Evolutionary conservation across 78 protist species (phyloP).

Genomic region (Chrysochromulina tobinii): DNA sequence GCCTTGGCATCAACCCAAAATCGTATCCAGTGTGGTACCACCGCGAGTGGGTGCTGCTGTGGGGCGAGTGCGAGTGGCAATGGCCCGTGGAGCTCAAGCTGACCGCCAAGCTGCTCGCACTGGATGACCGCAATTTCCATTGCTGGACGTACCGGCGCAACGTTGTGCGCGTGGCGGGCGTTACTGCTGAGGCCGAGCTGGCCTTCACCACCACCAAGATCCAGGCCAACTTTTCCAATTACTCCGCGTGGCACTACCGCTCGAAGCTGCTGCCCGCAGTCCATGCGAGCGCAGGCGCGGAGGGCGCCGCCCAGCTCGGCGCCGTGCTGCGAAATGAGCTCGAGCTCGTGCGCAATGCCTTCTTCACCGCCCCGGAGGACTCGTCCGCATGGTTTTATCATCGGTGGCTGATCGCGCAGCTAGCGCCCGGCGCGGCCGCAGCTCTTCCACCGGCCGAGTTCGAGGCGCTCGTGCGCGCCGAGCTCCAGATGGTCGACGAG

Average conservation of each 20-base stretch:
- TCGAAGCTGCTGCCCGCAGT: neutral
- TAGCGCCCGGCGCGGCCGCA: neutral
- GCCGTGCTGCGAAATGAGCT: neutral
- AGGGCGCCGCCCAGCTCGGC: too few species aligned
- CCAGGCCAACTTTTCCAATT: conserved; percentile 43
- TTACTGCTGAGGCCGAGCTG: neutral
- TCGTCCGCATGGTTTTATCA: conserved; percentile 14
- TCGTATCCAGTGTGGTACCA: conserved; percentile 53
- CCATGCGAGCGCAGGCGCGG: neutral
- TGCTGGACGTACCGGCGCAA: conserved; percentile 53
- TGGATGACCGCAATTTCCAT: conserved; percentile 63
- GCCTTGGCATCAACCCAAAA: conserved; percentile 41
- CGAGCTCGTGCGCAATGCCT: neutral
- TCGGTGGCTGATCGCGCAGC: conserved; percentile 13
- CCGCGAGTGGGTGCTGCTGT: conserved; percentile 23
- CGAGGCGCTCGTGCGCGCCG: neutral
- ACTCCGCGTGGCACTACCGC: conserved; percentile 59
- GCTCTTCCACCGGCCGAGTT: neutral
- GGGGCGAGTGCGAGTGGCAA: neutral
- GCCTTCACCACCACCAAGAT: conserved; percentile 21
- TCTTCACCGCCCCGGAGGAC: conserved; percentile 25
- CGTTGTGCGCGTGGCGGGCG: neutral
- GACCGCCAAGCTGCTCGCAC: conserved; percentile 9
- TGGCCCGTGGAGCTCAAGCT: conserved; percentile 33
- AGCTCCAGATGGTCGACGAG: neutral